Evolutionary conservation across 1,139 yeast genomes (phyloP).

Genomic region (Pichia sp.): DNA sequence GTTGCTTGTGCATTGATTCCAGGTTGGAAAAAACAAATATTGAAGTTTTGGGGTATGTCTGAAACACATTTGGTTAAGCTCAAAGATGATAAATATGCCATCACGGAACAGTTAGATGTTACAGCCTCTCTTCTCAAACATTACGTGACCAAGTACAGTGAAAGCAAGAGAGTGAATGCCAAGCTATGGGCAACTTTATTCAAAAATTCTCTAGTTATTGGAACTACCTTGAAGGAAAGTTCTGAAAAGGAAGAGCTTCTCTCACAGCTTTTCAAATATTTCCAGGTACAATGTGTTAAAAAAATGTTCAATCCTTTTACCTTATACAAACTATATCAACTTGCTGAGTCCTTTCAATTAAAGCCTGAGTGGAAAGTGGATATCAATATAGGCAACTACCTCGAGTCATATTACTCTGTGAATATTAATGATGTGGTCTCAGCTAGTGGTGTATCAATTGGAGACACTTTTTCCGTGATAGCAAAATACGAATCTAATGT

Average conservation of each 20-base stretch:
- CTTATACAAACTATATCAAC: slow-evolving; percentile 7
- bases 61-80: neutral
- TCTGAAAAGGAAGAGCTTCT: neutral
- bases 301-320: neutral
- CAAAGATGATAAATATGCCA: neutral
- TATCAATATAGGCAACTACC: slow-evolving; percentile 3
- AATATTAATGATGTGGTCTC: neutral
- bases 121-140: neutral
- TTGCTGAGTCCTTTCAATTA: slow-evolving; percentile 2
- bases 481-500: slow-evolving; percentile 11
- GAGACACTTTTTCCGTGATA: neutral
- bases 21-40: neutral
- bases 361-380: slow-evolving; percentile 6
- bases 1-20: slow-evolving; percentile 9
- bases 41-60: slow-evolving; percentile 5
- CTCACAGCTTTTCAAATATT: neutral
- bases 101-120: neutral
- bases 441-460: neutral
- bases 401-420: slow-evolving; percentile 1
- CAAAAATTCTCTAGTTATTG: neutral
- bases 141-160: slow-evolving; percentile 1
- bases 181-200: slow-evolving; percentile 7
- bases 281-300: slow-evolving; percentile 1
- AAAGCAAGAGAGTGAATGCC: neutral
- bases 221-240: neutral